Evolutionary conservation across 306 rosid species (phyloP).

Genomic region (Quercus berberidifolia): DNA sequence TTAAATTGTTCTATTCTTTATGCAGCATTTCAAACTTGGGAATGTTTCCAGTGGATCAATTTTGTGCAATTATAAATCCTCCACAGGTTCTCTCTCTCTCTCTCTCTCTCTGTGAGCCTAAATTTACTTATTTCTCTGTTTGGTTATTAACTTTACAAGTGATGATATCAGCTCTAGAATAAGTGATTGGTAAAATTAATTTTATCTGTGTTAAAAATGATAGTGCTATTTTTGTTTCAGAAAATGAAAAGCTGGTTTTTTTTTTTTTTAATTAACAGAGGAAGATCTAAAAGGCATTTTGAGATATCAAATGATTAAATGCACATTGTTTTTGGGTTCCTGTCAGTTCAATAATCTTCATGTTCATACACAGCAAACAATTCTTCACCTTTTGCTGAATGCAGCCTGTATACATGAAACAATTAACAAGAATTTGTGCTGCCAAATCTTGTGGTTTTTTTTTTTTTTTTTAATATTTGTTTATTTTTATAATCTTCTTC

Average conservation of each 20-base stretch:
- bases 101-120: background rate
- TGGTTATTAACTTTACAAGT: background rate
- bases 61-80: conserved; percentile 96
- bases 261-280: background rate
- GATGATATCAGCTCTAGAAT: background rate
- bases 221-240: background rate
- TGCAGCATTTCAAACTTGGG: conserved; percentile 99
- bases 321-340: background rate
- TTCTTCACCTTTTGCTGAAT: background rate
- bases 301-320: background rate
- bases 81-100: conserved; percentile 73
- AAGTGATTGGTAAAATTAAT: background rate
- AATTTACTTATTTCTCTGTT: background rate
- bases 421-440: background rate
- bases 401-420: background rate
- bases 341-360: background rate
- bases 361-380: background rate
- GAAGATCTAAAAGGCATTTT: background rate
- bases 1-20: conserved; percentile 16
- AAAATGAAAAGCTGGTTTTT: background rate
- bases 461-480: background rate
- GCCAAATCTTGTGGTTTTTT: background rate
- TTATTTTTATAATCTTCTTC: background rate
- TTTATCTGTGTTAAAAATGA: background rate
- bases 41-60: conserved; percentile 94